Base-by-base conservation (phyloP, 352 stramenopile species). In the Phytophthora cryptogea region DNA sequence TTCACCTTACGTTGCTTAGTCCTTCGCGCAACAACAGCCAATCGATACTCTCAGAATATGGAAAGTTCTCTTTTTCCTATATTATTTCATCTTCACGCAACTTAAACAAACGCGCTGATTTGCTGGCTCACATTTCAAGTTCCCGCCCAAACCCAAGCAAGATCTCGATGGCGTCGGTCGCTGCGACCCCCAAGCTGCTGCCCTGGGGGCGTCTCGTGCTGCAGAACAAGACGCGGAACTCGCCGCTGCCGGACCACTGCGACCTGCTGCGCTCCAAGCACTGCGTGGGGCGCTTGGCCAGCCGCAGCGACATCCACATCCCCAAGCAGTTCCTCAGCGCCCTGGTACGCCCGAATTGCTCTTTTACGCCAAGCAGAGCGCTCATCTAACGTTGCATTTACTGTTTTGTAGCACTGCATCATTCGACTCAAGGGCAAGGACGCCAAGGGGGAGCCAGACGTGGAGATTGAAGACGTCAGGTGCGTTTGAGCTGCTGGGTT, bases 141-240 rank as follows among this genome's bases (percentile, higher is more conserved):
- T 53, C 13, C 14, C 33, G 13, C 9, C 13, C 35, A 41, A 8
- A 17, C 27, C 45, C 5, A 16, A n/a, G 20, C 20, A 39, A 43
- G 2, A 27, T 17, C 31, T 27, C n/a, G 9, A 67, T 55, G 46
- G 20, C 60, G 33, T 30, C 46, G 17, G 1, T 13, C 2, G 9
- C 31, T 27, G 13, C 53, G 6, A 30, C 32, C 16, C 32, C 27
- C 5, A 16, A 52, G 49, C 46, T 73, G 35, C 57, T 66, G 47
- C 70, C 77, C 8, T 92, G 83, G 83, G 83, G 76, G 4, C 78
- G 78, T 17, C 80, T 90, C 51, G 74, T 73, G 63, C 64, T 83
- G 47, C 37, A 86, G 4, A 65, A 63, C 6, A 60, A 66, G 39
- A 36, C 40, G 2, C 16, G 76, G 2, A 51, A 46, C 5, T 64